phyloP scores from a whole-genome alignment of 345 rosid genomes.

The Viola odorata region DNA sequence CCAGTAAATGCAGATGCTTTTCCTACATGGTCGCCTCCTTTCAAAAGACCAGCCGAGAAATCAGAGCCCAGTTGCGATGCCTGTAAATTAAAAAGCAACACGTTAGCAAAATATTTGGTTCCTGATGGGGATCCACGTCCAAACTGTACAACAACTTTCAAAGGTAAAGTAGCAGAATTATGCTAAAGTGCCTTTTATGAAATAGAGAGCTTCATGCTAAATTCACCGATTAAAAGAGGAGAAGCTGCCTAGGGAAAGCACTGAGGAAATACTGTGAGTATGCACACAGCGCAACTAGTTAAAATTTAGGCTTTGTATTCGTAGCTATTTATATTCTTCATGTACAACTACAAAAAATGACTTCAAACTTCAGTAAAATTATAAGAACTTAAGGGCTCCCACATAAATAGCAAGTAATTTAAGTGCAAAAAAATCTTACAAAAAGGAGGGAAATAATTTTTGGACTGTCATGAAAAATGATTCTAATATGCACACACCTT shows the following conservation, averaged over 20 bases:
- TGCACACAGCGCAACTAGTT: neutral
- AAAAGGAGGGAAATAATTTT: too few relatives aligned
- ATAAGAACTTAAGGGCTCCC: neutral
- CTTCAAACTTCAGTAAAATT: neutral
- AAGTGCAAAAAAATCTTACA: neutral
- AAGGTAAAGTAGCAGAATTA: neutral
- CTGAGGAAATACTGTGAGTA: neutral
- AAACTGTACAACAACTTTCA: neutral
- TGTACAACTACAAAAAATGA: neutral
- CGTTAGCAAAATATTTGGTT: constrained; percentile 7
- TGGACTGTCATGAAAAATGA: neutral
- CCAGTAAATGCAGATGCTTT: constrained; percentile 29
- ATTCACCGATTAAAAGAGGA: neutral
- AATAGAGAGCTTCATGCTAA: neutral
- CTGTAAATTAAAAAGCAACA: constrained; percentile 24
- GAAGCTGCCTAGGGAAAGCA: neutral
- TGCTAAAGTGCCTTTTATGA: neutral
- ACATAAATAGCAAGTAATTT: neutral
- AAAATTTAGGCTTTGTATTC: neutral
- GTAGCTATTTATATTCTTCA: too few relatives aligned
- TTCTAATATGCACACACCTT: constrained; percentile 36
- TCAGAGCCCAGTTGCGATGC: constrained; percentile 30
- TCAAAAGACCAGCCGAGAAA: constrained; percentile 29
- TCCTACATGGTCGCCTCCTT: constrained; percentile 37
- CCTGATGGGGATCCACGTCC: neutral